phyloP scores from a whole-genome alignment of 768 basidiomycete species.

The Suillus luteus region DNA sequence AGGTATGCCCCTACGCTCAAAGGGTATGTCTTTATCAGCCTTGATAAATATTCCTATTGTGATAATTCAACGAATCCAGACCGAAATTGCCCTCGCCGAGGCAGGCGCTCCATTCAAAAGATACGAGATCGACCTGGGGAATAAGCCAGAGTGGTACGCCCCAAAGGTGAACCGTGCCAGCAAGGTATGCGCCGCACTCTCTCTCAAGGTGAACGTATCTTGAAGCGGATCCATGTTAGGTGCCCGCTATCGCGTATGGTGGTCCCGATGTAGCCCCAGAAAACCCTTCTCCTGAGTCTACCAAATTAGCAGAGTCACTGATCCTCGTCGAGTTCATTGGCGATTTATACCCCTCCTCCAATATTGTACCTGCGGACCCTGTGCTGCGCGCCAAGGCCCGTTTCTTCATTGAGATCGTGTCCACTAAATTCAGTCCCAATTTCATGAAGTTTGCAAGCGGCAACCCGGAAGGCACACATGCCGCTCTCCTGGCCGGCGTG shows the following conservation, averaged over 20 bases:
- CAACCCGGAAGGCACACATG: neutral
- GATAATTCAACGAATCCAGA: constrained; percentile 32
- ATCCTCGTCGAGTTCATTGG: constrained; percentile 68
- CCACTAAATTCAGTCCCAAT: constrained; percentile 44
- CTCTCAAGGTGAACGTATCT: neutral
- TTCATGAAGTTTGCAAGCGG: constrained; percentile 4
- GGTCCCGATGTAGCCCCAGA: constrained; percentile 58
- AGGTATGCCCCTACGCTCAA: constrained; percentile 65
- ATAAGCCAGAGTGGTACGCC: constrained; percentile 73
- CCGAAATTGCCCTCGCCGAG: constrained; percentile 64
- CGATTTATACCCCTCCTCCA: constrained; percentile 52
- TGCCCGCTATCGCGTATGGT: constrained; percentile 62
- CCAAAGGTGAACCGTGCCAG: constrained; percentile 64
- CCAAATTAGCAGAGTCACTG: constrained; percentile 65
- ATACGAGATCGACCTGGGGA: constrained; percentile 59
- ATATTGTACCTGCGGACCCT: constrained; percentile 56
- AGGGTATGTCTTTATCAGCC: constrained; percentile 39
- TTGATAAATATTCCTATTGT: neutral
- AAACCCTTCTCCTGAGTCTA: constrained; percentile 58
- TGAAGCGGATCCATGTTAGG: constrained; percentile 31
- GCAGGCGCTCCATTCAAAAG: constrained; percentile 48
- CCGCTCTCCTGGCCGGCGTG: constrained; percentile 39
- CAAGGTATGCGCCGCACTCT: constrained; percentile 47
- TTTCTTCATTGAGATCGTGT: constrained; percentile 61
- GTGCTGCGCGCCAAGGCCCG: constrained; percentile 59